These are phyloP conservation scores for Fusarium avenaceum DNA, from an alignment of 2,329 filamentous ascomycete genomes.

Conservation along the genomic window DNA sequence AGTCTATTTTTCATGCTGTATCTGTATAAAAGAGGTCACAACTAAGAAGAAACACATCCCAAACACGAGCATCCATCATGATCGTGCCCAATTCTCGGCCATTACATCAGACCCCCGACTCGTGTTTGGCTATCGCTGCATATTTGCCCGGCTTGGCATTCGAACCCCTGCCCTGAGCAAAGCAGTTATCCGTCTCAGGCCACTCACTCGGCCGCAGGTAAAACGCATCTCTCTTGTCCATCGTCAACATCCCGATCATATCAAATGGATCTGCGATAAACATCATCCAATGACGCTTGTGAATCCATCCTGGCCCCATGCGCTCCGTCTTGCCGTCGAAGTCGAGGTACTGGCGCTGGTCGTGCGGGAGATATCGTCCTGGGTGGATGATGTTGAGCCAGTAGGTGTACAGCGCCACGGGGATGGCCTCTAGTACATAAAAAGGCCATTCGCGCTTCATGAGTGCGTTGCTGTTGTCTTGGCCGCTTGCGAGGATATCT, in stretches of 20 bases:
- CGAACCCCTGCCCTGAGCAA: slow-evolving; percentile 44
- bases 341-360: slow-evolving; percentile 57
- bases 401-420: slow-evolving; percentile 60
- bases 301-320: slow-evolving; percentile 47
- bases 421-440: slow-evolving; percentile 60
- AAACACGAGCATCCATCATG: slow-evolving; percentile 6
- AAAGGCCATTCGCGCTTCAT: slow-evolving; percentile 62
- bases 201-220: slow-evolving; percentile 42
- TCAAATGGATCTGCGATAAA: slow-evolving; percentile 43
- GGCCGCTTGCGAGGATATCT: slow-evolving; percentile 21
- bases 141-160: slow-evolving; percentile 33
- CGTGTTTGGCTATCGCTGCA: slow-evolving; percentile 22
- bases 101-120: slow-evolving; percentile 25
- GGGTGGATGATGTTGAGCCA: slow-evolving; percentile 61
- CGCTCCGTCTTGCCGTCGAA: slow-evolving; percentile 56
- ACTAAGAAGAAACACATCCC: neutral
- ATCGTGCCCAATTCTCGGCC: slow-evolving; percentile 2
- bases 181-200: slow-evolving; percentile 37
- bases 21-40: neutral
- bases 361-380: slow-evolving; percentile 56
- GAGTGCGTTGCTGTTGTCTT: slow-evolving; percentile 47
- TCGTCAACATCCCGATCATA: slow-evolving; percentile 44
- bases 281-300: slow-evolving; percentile 40
- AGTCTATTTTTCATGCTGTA: slow-evolving; percentile 5
- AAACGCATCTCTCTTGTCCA: slow-evolving; percentile 43